Evolutionary conservation across 495 filamentous ascomycete species (phyloP), one percentile per base, ranked within the genome.

Genomic region (Tuber umbilicatum): DNA sequence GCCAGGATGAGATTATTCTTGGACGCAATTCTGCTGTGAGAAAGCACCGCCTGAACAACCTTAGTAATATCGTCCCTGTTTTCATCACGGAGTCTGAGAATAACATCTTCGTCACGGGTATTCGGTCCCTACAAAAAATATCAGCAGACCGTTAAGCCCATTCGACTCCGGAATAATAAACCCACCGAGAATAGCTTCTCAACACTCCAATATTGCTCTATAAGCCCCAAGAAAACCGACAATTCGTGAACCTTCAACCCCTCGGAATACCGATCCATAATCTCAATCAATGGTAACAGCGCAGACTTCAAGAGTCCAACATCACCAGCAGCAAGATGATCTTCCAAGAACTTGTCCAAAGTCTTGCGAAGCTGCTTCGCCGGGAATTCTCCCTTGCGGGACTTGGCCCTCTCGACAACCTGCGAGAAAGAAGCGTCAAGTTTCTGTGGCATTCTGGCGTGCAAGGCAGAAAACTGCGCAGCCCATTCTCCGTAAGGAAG

Each of bases 401-500:
- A 84, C 73, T 88, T 89, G 27, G 94, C 91, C 72, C 90, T 89
- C 69, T 99, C 95, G 40, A 98, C 90, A 64, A 94, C 90, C 80
- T 92, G 90, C 39, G 90, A 89, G 76, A 98, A 89, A 75, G 87
- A 88, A 12, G 90, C 82, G 78, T 97, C 94, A 42, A 99, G 89
- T 85, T 93, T 97, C 80, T 93, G 89, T 6, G 95, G 95, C 92
- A 98, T 98, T 82, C 95, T 91, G 6, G 94, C 91, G 84, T 98
- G 95, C 45, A 99, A 89, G 10, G 95, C 95, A 40, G 95, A 94
- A 73, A 94, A 94, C 81, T 98, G 96, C 19, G 95, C 91, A 74
- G 91, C 91, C 91, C 94, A 99, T 84, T 99, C 93, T 84, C 94
- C 92, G 84, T 97, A 99, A 1, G 95, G 95, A 73, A 99, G 89